These are phyloP conservation scores for Mycena chlorophos DNA, from an alignment of 768 basidiomycete species.

Conservation along the genomic window DNA sequence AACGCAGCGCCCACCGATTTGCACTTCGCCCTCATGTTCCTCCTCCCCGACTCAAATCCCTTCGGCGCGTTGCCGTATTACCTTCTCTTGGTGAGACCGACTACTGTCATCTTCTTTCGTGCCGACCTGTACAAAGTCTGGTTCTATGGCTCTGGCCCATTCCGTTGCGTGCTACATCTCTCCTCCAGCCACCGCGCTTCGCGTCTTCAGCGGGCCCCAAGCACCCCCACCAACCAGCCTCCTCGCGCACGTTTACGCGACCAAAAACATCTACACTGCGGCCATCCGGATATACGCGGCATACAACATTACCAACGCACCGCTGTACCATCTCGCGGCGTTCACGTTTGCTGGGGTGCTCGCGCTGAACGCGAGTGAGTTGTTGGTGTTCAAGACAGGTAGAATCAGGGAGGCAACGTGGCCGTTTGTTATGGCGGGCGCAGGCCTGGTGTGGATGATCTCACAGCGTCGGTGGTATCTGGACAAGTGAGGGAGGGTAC, in stretches of 20 bases:
- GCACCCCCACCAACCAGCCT: background rate
- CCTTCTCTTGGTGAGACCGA: too few species aligned
- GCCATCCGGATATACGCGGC: background rate
- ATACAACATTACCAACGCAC: background rate
- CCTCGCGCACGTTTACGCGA: background rate
- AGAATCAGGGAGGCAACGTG: background rate
- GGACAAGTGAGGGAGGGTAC: too few species aligned
- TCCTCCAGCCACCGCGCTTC: too few species aligned
- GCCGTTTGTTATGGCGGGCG: background rate
- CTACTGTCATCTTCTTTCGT: too few species aligned
- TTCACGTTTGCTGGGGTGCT: background rate
- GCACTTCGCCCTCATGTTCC: too few species aligned
- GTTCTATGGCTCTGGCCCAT: too few species aligned
- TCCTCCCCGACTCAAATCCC: too few species aligned
- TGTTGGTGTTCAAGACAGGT: background rate
- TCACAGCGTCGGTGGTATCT: background rate
- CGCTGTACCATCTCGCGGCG: background rate
- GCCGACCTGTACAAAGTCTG: too few species aligned
- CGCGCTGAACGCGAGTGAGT: background rate
- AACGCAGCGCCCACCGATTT: too few species aligned
- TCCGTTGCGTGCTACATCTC: too few species aligned
- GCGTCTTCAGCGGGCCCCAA: background rate
- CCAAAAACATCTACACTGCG: background rate
- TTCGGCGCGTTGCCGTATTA: too few species aligned
- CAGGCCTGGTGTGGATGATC: background rate